Conservation (phyloP, 768 basidiomycete species). For the Candolleomyces aberdarensis region DNA sequence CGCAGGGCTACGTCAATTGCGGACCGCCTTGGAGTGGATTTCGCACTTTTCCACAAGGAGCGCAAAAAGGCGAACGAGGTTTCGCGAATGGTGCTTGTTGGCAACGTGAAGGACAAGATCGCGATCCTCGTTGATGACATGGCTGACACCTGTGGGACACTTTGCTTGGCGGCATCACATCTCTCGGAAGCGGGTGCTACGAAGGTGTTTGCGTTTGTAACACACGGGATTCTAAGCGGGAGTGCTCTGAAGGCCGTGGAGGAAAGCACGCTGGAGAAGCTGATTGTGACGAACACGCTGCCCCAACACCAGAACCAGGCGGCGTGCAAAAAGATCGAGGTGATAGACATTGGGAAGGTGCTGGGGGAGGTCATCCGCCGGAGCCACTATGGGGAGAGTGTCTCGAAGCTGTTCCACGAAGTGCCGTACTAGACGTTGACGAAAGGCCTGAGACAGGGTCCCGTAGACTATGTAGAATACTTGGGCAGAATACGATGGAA, state of each 20-base stretch:
- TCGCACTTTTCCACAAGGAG: conserved; percentile 99
- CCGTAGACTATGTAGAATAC: not conserved
- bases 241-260: conserved; percentile 75
- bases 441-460: conserved; percentile 1
- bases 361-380: conserved; percentile 95
- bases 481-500: not conserved
- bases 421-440: conserved; percentile 65
- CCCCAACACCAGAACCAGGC: conserved; percentile 81
- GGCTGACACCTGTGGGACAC: conserved; percentile 95
- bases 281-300: conserved; percentile 98
- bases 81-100: conserved; percentile 93
- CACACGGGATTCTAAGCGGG: conserved; percentile 94
- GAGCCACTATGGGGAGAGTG: conserved; percentile 96
- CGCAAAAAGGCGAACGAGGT: conserved; percentile 96
- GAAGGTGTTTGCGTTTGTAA: conserved; percentile 89
- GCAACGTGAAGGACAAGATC: conserved; percentile 86
- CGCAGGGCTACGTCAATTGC: conserved; percentile 94
- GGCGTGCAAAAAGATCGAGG: conserved; percentile 77
- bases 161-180: conserved; percentile 87
- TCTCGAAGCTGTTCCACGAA: conserved; percentile 85
- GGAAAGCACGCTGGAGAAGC: conserved; percentile 78
- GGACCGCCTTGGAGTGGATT: conserved; percentile 93
- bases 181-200: conserved; percentile 85
- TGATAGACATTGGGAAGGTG: conserved; percentile 92
- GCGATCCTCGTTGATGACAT: conserved; percentile 98